Evolutionary conservation across 192 early-diverging fungal genomes (phyloP), one percentile per base, ranked within the genome.

Genomic region (Backusella westeae): DNA sequence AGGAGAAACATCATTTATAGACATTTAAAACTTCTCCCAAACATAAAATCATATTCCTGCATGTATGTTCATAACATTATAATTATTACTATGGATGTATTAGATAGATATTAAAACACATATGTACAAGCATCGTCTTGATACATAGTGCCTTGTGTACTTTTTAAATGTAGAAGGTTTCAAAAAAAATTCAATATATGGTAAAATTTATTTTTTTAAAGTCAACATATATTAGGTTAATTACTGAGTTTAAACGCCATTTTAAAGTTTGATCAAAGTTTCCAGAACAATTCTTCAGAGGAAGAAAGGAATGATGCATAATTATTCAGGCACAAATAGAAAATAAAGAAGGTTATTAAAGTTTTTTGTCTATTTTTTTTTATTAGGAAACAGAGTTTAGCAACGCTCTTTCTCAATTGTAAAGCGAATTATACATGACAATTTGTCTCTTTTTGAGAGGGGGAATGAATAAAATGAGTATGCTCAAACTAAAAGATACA

Each of bases 401-500:
- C 56, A 29, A 29, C 56, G 23, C 56, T 63, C 26, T 63, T 63
- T 63, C 12, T 63, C 26, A 63, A 26, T 63, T 29, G 8, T 63
- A 29, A 63, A 63, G 56, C 56, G 56, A n/a, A 63, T 23, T 63
- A 63, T 63, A 63, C 56, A 63, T 63, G 56, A 63, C 26, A 63
- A 63, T 63, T 63, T 63, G 56, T 63, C 56, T 63, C 56, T 26
- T 63, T 63, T 63, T 29, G 56, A 59, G 53, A 63, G 56, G 56
- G 56, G 56, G 56, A 63, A 63, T 63, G 56, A 63, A 63, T 63
- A 63, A 63, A 63, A 63, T 63, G 56, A 63, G 56, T 63, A 63
- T 63, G 56, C 56, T 63, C 56, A 63, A 63, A 32, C 70, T 72
- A 72, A 72, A 39, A 72, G 70, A 72, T 52, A 72, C 70, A 69